Base-by-base conservation (phyloP, 129 eudicot species). In the Chrysanthemum lavandulifolium region DNA sequence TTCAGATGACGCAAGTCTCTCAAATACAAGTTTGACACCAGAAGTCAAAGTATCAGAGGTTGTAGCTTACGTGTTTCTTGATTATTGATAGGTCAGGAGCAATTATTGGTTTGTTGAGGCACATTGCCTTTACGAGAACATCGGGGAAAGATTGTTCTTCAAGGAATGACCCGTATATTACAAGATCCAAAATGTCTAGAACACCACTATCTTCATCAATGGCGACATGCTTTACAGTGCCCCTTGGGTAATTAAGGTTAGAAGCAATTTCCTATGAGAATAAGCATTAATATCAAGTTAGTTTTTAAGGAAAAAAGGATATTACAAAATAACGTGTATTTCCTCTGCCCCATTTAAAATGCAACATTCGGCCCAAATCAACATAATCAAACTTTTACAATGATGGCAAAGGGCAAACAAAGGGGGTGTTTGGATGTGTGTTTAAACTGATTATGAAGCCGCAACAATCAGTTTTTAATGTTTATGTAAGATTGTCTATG, bases 81-180 rank as follows among this genome's bases (percentile, higher is more conserved):
- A 90, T 82, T 79, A 79, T 73, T 56, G 94, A 76, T 33, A 90
- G 84, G 76, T 88, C 86, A 7, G 99, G 99, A 52, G 97, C 89
- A 14, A 90, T 72, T 70, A 94, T 80, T 31, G 89, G 92, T 81
- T 94, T 94, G 89, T 77, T 94, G 4, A 82, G 84, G 77, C 91
- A 88, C 99, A 90, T 90, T 57, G 96, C 89, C 80, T 82, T 88
- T 36, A 84, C 78, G 67, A 94, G 73, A 76, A 84, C 73, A 53
- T 86, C 84, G 0, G 99, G 99, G 76, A 94, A 94, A 15, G 85
- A 74, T 63, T 78, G 86, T 68, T 84, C 99, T 61, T 94, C 97
- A 13, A 81, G 85, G 14, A 90, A 88, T 33, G 99, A 88, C 71
- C 94, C 96, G 72, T 94, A 94, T 54, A 94, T 76, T 55, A 94